These are phyloP conservation scores for Trichophyton verrucosum DNA, from an alignment of 2,329 filamentous ascomycete genomes.

Conservation along the genomic window DNA sequence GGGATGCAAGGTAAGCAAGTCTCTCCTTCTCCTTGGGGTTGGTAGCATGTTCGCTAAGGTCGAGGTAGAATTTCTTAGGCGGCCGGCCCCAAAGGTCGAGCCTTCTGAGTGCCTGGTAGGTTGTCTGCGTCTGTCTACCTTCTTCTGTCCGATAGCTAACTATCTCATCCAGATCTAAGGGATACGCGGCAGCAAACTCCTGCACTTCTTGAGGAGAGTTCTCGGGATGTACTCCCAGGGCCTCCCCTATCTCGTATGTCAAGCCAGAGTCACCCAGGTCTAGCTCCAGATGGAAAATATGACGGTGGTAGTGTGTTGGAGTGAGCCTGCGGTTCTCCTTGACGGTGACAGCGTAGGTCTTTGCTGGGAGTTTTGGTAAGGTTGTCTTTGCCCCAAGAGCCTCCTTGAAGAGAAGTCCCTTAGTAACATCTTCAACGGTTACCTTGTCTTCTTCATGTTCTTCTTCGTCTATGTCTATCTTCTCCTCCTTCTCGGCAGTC, in stretches of 20 bases:
- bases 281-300: slow-evolving; percentile 99
- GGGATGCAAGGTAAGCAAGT: slow-evolving; percentile 61
- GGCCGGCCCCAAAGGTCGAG: slow-evolving; percentile 97
- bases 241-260: slow-evolving; percentile 94
- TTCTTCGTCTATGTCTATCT: neutral
- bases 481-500: neutral
- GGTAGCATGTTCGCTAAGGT: slow-evolving; percentile 70
- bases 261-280: slow-evolving; percentile 84
- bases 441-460: neutral
- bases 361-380: slow-evolving; percentile 72
- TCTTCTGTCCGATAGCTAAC: slow-evolving; percentile 62
- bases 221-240: slow-evolving; percentile 88
- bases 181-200: slow-evolving; percentile 83
- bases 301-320: slow-evolving; percentile 77
- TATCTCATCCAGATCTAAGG: slow-evolving; percentile 65
- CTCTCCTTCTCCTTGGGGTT: slow-evolving; percentile 73
- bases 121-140: slow-evolving; percentile 53
- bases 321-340: slow-evolving; percentile 94
- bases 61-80: slow-evolving; percentile 95
- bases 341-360: slow-evolving; percentile 78
- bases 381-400: slow-evolving; percentile 62
- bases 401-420: slow-evolving; percentile 63
- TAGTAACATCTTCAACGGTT: neutral
- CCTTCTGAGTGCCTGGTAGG: slow-evolving; percentile 81
- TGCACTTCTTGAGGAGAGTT: slow-evolving; percentile 70